phyloP scores from a whole-genome alignment of 78 protist genomes.

The Dictyostelium firmibasis region DNA sequence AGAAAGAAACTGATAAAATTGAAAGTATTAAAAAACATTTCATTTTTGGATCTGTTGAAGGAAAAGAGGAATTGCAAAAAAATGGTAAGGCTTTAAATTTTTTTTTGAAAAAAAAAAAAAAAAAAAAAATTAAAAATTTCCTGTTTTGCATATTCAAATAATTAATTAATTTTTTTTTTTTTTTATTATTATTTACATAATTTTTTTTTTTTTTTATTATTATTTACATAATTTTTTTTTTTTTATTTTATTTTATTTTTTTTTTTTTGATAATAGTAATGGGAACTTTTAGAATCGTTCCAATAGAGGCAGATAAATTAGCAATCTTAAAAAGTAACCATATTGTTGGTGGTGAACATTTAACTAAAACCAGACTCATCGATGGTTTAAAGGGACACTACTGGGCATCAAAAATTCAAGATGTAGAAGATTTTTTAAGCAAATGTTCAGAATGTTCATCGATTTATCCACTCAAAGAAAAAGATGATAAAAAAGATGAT shows the following conservation, averaged over 20 bases:
- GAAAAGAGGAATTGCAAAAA: neutral
- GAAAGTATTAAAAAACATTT: neutral
- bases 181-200: neutral
- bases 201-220: neutral
- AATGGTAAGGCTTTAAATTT: neutral
- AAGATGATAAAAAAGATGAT: neutral
- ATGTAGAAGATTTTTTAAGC: neutral
- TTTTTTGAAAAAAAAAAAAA: neutral
- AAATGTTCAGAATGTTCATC: constrained; percentile 8
- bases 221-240: no score
- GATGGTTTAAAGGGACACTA: neutral
- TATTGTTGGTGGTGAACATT: neutral
- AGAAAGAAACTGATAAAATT: neutral
- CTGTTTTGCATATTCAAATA: neutral
- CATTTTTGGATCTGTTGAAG: neutral
- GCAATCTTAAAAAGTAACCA: neutral
- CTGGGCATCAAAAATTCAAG: neutral
- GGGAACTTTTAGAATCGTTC: neutral
- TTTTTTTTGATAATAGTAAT: neutral
- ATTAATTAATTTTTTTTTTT: no score
- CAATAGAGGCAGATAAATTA: neutral
- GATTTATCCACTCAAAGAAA: neutral
- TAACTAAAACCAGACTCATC: neutral
- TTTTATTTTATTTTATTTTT: neutral
- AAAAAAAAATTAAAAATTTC: neutral